These are phyloP conservation scores for Arabidopsis arenosa DNA, from an alignment of 345 rosid genomes.

Conservation along the genomic window DNA sequence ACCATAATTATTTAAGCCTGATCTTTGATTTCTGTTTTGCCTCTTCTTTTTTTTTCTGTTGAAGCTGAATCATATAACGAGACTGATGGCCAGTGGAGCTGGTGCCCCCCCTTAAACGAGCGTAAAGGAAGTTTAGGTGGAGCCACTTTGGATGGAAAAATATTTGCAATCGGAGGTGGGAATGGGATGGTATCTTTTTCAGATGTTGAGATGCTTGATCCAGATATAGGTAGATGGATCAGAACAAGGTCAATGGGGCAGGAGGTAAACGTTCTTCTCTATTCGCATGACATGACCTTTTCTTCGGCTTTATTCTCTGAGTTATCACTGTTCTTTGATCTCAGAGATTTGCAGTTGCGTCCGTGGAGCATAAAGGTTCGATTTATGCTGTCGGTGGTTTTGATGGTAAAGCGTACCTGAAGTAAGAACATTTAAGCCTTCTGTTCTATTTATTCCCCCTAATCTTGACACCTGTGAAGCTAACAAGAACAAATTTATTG, in stretches of 20 bases:
- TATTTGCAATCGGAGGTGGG: conserved; percentile 82
- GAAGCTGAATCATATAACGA: conserved; percentile 74
- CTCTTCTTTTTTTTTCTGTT: conserved; percentile 34
- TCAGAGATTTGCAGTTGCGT: conserved; percentile 81
- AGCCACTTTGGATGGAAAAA: conserved; percentile 55
- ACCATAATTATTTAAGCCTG: conserved; percentile 3
- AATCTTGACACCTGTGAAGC: conserved; percentile 21
- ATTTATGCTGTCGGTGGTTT: conserved; percentile 82
- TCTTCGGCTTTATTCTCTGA: background rate
- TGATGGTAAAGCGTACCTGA: conserved; percentile 57
- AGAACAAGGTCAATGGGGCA: conserved; percentile 63
- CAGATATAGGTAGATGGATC: conserved; percentile 73
- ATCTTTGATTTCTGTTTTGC: conserved; percentile 19
- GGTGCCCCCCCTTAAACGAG: conserved; percentile 55
- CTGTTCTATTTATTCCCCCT: background rate
- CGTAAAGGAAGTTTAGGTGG: conserved; percentile 72
- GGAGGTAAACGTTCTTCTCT: conserved; percentile 52
- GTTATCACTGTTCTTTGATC: conserved; percentile 36
- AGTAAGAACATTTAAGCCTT: conserved; percentile 51
- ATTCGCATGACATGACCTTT: conserved; percentile 26
- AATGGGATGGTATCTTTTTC: conserved; percentile 54
- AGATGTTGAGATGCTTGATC: conserved; percentile 89
- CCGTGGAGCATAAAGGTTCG: conserved; percentile 62
- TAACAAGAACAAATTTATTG: conserved; percentile 24
- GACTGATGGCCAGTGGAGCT: conserved; percentile 60